A percentile compares a stretch with the other conserved stretches of the same genome.
These are phyloP conservation scores for Coniochaeta sp. DNA, from an alignment of 2,329 filamentous ascomycete genomes.

Conservation along the genomic window DNA sequence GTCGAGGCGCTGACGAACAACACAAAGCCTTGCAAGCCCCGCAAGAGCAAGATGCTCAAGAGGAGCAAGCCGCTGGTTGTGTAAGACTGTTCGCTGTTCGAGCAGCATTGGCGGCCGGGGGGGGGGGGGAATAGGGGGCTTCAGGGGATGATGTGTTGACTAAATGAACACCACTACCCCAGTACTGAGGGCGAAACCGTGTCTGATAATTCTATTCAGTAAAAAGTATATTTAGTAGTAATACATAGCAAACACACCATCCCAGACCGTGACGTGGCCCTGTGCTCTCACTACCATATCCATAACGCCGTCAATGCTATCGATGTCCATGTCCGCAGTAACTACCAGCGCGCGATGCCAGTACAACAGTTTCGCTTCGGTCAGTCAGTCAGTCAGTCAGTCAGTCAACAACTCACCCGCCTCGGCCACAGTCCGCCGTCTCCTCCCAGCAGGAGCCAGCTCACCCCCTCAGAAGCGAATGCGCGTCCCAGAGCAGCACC, in stretches of 20 bases:
- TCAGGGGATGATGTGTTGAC: background rate
- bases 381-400: no score
- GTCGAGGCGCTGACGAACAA: background rate
- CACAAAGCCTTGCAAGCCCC: background rate
- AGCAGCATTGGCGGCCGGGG: background rate
- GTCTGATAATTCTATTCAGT: background rate
- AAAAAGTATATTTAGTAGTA: background rate
- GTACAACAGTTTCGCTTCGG: background rate
- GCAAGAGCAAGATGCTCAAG: background rate
- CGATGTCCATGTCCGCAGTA: background rate
- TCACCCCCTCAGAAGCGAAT: conserved; percentile 25
- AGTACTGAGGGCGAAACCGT: background rate
- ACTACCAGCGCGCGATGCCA: background rate
- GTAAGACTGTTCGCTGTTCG: no score
- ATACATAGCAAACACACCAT: background rate
- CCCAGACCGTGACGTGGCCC: background rate
- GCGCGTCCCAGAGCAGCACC: conserved; percentile 87
- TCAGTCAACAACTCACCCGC: no score
- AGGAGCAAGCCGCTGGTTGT: background rate
- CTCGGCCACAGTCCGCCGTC: no score
- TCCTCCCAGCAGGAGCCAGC: background rate
- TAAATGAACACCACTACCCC: background rate
- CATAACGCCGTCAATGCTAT: background rate
- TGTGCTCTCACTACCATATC: background rate
- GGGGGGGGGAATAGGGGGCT: background rate